Evolutionary conservation across 2,329 filamentous ascomycete genomes (phyloP).

Genomic region (Penicillium palitans): DNA sequence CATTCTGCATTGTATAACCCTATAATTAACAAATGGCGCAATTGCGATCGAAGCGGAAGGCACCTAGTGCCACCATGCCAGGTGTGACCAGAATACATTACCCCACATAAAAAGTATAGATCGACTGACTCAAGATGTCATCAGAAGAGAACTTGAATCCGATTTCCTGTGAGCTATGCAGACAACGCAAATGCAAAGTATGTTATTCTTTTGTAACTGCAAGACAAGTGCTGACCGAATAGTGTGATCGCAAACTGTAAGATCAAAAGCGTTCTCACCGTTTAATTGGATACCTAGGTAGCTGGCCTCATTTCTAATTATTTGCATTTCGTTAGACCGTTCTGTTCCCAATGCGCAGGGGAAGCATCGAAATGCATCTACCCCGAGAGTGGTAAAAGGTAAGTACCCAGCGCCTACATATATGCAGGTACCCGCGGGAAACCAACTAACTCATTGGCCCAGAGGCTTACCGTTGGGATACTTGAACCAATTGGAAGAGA

Average conservation of each 20-base stretch:
- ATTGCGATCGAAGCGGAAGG: slow-evolving; percentile 14
- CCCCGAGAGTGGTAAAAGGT: slow-evolving; percentile 26
- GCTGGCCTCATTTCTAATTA: not conserved
- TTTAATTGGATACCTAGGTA: not conserved
- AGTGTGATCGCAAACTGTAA: slow-evolving; percentile 28
- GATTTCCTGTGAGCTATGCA: slow-evolving; percentile 25
- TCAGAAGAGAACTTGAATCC: slow-evolving; percentile 15
- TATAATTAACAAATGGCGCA: not conserved
- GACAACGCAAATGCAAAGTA: slow-evolving; percentile 28
- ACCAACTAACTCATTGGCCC: not conserved
- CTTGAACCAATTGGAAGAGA: slow-evolving; percentile 25
- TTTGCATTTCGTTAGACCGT: slow-evolving; percentile 11
- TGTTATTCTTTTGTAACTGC: not conserved
- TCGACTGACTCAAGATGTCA: slow-evolving; percentile 5
- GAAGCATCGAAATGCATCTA: slow-evolving; percentile 23
- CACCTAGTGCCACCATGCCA: slow-evolving; percentile 6
- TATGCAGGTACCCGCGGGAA: slow-evolving; percentile 6
- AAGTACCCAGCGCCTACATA: not conserved
- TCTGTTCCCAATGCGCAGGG: slow-evolving; percentile 22
- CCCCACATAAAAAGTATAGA: not conserved
- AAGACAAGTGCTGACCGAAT: slow-evolving; percentile 10
- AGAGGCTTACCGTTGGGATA: slow-evolving; percentile 27
- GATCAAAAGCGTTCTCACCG: not conserved
- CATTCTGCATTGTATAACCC: not conserved
- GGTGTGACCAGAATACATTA: slow-evolving; percentile 8